Percentiles rank a stretch among this genome's conserved stretches.
Evolutionary conservation across 176 grass and related monocot species (phyloP).

Genomic region (Aegilops tauschii): DNA sequence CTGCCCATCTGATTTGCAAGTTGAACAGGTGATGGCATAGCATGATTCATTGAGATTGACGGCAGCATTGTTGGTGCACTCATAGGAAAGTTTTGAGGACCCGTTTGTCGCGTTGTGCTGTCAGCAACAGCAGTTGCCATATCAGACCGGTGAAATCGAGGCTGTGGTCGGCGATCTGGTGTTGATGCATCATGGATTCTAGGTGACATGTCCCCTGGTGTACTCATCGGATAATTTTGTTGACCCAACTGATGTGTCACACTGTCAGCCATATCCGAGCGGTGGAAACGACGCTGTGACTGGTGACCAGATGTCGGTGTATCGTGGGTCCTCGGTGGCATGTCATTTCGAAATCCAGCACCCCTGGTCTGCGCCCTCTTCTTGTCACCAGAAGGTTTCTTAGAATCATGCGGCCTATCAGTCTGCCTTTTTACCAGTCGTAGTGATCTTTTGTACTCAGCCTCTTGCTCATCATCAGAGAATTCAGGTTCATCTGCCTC

Average conservation of each 20-base stretch:
- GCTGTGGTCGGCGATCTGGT: slow-evolving; percentile 4
- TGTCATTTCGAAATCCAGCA: slow-evolving; percentile 26
- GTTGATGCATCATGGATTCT: slow-evolving; percentile 7
- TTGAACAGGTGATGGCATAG: slow-evolving; percentile 29
- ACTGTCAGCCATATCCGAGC: slow-evolving; percentile 22
- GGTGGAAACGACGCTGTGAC: slow-evolving; percentile 1
- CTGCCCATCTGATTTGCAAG: slow-evolving; percentile 45
- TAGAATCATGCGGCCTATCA: slow-evolving; percentile 41
- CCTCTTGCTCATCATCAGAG: slow-evolving; percentile 94
- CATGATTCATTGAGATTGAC: slow-evolving; percentile 27
- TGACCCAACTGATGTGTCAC: neutral
- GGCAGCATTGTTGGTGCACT: slow-evolving; percentile 26
- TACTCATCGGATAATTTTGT: slow-evolving; percentile 5
- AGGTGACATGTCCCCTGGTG: slow-evolving; percentile 9
- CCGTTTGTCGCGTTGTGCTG: neutral
- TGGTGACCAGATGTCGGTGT: slow-evolving; percentile 3
- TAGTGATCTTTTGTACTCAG: slow-evolving; percentile 66
- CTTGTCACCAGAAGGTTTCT: slow-evolving; percentile 36
- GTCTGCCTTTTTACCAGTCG: slow-evolving; percentile 52
- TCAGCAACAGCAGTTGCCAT: slow-evolving; percentile 15
- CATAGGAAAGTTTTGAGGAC: slow-evolving; percentile 24
- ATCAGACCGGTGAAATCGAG: slow-evolving; percentile 11
- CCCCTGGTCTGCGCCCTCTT: slow-evolving; percentile 42
- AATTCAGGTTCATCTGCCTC: slow-evolving; percentile 65
- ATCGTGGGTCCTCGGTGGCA: slow-evolving; percentile 16